Evolutionary conservation across 495 filamentous ascomycete species (phyloP), one percentile per base, ranked within the genome.

Genomic region (Delitschia confertaspora): DNA sequence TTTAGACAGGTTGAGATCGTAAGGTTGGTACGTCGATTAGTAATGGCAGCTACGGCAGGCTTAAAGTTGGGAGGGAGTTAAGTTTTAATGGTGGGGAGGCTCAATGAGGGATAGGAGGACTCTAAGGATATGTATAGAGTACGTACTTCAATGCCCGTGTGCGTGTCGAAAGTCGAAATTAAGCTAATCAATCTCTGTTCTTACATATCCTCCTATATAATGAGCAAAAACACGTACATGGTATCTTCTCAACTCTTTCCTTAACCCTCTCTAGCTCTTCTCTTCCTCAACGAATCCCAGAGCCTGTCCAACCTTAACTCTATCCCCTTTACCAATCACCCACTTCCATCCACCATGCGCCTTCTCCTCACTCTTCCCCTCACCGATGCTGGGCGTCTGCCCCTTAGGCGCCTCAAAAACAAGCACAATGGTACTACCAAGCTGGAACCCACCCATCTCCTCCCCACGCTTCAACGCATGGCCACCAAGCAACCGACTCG

Each of bases 371-470:
- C 51, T 57, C 72, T 69, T 76, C 26, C 74, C 82, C 56, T 73
- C 75, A 62, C 83, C 80, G 36, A 79, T 74, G 38, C 77, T 83
- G 40, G 72, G 69, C 24, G 73, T 61, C 27, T 63, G 63, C 5
- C 76, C 75, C 47, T 78, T 78, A 0, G 91, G 91, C 26, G 89
- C 91, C 63, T 99, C 91, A 66, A 99, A 99, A 3, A 96, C 88
- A 23, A 99, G 68, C 25, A 99, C 91, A 45, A 99, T 82, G 0
- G 89, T 88, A 60, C 88, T 95, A 17, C 91, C 91, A 16, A 99
- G 71, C 68, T 91, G 87, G 65, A 99, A 99, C 0, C 91, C 91
- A 18, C 91, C 91, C 85, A 99, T 95, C 64, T 99, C 93, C 49
- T 93, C 88, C 18, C 91, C 91, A 27, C 86, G 73, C 33, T 78